phyloP scores from a whole-genome alignment of 2,329 filamentous ascomycete genomes.

The Ophiocordyceps robertsii region DNA sequence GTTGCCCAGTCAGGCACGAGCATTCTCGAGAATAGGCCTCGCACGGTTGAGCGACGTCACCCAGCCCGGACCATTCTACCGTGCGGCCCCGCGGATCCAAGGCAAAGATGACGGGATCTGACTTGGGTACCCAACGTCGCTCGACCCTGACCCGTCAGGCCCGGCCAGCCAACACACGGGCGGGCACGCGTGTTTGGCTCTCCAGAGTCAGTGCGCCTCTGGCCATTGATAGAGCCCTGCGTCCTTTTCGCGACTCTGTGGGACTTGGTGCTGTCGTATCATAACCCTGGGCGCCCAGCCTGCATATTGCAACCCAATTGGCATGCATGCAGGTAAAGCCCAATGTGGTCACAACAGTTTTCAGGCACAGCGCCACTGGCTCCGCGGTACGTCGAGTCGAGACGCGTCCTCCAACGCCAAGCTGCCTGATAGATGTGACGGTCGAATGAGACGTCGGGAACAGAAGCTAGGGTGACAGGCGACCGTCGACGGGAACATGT shows the following conservation, averaged over 20 bases:
- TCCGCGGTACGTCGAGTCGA: neutral
- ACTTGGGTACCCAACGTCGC: neutral
- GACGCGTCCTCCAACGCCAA: neutral
- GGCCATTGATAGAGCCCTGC: neutral
- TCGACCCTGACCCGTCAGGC: neutral
- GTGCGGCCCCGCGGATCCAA: neutral
- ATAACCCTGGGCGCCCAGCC: neutral
- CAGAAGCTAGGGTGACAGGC: neutral
- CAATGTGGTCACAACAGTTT: neutral
- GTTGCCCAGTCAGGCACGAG: neutral
- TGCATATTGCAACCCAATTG: conserved; percentile 4
- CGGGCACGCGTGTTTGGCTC: neutral
- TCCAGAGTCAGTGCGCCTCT: neutral
- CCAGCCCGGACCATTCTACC: neutral
- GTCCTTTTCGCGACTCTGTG: neutral
- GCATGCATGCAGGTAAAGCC: conserved; percentile 1
- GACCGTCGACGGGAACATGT: neutral
- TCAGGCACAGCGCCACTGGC: neutral
- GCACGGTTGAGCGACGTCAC: neutral
- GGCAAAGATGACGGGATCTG: neutral
- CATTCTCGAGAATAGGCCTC: neutral
- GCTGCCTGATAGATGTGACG: neutral
- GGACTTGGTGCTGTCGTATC: conserved; percentile 1
- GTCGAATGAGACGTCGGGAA: neutral
- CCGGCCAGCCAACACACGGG: neutral